phyloP scores from a whole-genome alignment of 2,329 filamentous ascomycete genomes.

The Alternaria ethzedia region DNA sequence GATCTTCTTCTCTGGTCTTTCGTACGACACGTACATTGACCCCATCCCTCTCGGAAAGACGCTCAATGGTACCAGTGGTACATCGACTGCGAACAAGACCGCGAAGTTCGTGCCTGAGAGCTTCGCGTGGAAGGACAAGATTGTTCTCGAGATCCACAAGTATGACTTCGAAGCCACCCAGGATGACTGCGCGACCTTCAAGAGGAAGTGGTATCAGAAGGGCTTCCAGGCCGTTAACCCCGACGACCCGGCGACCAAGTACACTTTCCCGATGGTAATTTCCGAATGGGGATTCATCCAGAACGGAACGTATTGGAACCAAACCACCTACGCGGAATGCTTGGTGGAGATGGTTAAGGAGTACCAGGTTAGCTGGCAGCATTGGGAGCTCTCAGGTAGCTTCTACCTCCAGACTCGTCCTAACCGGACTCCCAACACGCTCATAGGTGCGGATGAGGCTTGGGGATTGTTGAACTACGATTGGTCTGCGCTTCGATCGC shows the following conservation, averaged over 20 bases:
- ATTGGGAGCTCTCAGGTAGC: constrained; percentile 42
- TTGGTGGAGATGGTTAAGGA: constrained; percentile 42
- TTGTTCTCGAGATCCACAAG: constrained; percentile 44
- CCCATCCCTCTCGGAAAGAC: constrained; percentile 42
- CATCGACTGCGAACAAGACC: constrained; percentile 32
- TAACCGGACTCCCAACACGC: constrained; percentile 30
- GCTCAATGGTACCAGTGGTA: constrained; percentile 36
- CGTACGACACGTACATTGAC: constrained; percentile 42
- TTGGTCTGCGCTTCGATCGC: constrained; percentile 34
- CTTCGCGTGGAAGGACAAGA: constrained; percentile 38
- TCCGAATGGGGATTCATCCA: constrained; percentile 45
- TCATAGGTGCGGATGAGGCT: constrained; percentile 38
- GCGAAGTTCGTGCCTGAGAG: constrained; percentile 34
- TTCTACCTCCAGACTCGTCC: constrained; percentile 50
- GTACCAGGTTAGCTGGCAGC: constrained; percentile 39
- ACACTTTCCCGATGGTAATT: constrained; percentile 40
- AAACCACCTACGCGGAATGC: constrained; percentile 42
- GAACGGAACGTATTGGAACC: constrained; percentile 41
- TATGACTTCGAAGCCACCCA: constrained; percentile 44
- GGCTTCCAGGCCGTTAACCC: constrained; percentile 42
- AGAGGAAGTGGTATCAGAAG: constrained; percentile 42
- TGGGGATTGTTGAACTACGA: constrained; percentile 42
- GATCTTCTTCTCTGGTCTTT: constrained; percentile 44
- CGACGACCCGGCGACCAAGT: constrained; percentile 36
- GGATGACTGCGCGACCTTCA: constrained; percentile 40